Evolutionary conservation across 805 yeast genomes (phyloP).

Genomic region (Ogataea dorogensis): DNA sequence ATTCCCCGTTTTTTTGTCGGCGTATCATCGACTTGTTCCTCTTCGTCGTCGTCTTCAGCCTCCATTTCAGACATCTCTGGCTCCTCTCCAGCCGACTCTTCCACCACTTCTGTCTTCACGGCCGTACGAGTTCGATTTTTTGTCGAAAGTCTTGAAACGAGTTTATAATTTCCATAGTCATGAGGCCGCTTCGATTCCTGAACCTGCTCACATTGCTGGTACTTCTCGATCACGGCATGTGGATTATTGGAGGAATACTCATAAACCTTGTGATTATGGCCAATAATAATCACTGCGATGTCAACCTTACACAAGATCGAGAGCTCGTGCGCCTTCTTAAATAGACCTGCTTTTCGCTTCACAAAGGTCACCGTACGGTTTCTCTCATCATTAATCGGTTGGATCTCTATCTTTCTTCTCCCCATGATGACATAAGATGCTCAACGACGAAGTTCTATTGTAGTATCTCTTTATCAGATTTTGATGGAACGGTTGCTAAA

Average conservation of each 20-base stretch:
- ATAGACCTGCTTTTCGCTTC: slow-evolving; percentile 91
- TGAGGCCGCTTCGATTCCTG: slow-evolving; percentile 66
- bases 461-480: slow-evolving; percentile 1
- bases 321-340: slow-evolving; percentile 82
- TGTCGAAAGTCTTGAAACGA: slow-evolving; percentile 30
- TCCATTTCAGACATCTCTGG: slow-evolving; percentile 9
- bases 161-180: slow-evolving; percentile 61
- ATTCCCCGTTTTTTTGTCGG: slow-evolving; percentile 8
- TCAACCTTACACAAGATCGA: slow-evolving; percentile 92
- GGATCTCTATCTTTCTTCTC: slow-evolving; percentile 90
- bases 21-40: slow-evolving; percentile 8
- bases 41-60: slow-evolving; percentile 17
- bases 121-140: slow-evolving; percentile 18
- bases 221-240: slow-evolving; percentile 44
- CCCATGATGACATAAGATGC: slow-evolving; percentile 59
- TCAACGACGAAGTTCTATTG: neutral
- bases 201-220: slow-evolving; percentile 28
- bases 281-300: slow-evolving; percentile 83
- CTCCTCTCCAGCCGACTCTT: slow-evolving; percentile 6
- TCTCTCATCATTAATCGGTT: slow-evolving; percentile 87
- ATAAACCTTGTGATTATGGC: slow-evolving; percentile 77
- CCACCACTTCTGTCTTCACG: slow-evolving; percentile 2
- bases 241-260: slow-evolving; percentile 79
- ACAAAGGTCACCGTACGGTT: slow-evolving; percentile 85
- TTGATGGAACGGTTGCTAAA: slow-evolving; percentile 14